Evolutionary conservation across 257 asterid genomes (phyloP).

Genomic region (Mentha longifolia): DNA sequence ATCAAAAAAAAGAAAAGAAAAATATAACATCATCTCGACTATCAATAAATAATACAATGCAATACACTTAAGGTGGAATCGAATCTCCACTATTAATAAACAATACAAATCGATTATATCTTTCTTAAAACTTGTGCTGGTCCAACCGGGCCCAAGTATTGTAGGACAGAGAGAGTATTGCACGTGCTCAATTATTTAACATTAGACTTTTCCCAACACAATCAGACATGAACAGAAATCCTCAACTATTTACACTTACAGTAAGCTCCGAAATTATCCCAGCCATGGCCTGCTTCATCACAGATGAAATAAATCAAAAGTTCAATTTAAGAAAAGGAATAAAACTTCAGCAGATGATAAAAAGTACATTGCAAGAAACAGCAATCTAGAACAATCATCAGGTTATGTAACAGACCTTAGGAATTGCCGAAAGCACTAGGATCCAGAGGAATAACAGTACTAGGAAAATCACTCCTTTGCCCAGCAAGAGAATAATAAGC

Average conservation of each 20-base stretch:
- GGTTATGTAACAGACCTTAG: background rate
- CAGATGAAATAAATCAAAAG: slow-evolving; percentile 11
- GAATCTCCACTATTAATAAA: no score
- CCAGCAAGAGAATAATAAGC: slow-evolving; percentile 93
- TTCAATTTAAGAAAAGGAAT: background rate
- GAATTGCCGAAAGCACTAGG: slow-evolving; percentile 24
- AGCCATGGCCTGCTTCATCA: background rate
- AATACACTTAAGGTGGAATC: no score
- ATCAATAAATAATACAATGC: no score
- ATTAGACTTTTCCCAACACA: background rate
- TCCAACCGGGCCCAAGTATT: no score
- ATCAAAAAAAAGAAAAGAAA: no score
- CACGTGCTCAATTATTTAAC: slow-evolving; percentile 21
- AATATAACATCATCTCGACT: no score
- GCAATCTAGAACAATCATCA: background rate
- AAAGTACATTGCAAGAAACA: background rate
- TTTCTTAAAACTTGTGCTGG: no score
- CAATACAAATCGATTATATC: no score
- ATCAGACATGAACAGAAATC: background rate
- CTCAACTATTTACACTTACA: background rate
- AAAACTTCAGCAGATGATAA: background rate
- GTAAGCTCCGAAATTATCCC: no score
- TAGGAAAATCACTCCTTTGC: slow-evolving; percentile 73
- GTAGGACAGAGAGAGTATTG: no score
- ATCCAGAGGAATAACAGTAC: slow-evolving; percentile 51